Base-by-base conservation (phyloP, 805 yeast species). In the Kuraishia hungarica region DNA sequence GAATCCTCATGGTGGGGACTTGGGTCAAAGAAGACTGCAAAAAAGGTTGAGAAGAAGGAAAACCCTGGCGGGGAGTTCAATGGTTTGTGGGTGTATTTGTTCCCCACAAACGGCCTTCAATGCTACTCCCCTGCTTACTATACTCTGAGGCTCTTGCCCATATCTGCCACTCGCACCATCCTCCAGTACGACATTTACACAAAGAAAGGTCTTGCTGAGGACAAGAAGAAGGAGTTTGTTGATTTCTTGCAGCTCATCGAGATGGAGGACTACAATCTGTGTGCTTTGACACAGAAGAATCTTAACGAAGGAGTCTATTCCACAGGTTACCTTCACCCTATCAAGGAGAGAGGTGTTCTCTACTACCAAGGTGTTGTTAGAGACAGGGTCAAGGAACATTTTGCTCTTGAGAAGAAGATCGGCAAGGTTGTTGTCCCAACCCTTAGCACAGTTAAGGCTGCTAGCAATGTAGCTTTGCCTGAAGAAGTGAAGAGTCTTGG, bases 41-140 rank as follows among this genome's bases (percentile, higher is more conserved):
- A 64, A 53, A 59, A 60, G 53, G 56, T 53, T 21, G 51, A 29
- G 15, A 67, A 68, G 65, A 73, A 73, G 57, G 71, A 67, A 55
- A 81, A 81, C 69, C 79, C 78, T 26, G 86, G 86, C 55, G 86
- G 86, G 57, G 78, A 74, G 11, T 79, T 78, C 68, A 79, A 82
- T 62, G 86, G 86, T 13, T 71, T 82, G 63, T 82, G 86, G 86
- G 77, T 81, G 56, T 82, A 81, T 64, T 67, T 79, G 56, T 81
- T 73, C 71, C 86, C 86, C 55, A 79, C 75, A 51, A 80, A 80
- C 62, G 86, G 86, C 51, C 66, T 81, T 64, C 81, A 82, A 66
- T 81, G 86, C 62, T 82, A 82, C 62, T 80, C 85, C 0, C 85
- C 86, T 60, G 86, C 86, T 11, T 82, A 83, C 82, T 82, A 82